Percentiles rank a stretch among this genome's conserved stretches.
Conservation (phyloP, 257 asterid genomes). For the Primulina huaijiensis region DNA sequence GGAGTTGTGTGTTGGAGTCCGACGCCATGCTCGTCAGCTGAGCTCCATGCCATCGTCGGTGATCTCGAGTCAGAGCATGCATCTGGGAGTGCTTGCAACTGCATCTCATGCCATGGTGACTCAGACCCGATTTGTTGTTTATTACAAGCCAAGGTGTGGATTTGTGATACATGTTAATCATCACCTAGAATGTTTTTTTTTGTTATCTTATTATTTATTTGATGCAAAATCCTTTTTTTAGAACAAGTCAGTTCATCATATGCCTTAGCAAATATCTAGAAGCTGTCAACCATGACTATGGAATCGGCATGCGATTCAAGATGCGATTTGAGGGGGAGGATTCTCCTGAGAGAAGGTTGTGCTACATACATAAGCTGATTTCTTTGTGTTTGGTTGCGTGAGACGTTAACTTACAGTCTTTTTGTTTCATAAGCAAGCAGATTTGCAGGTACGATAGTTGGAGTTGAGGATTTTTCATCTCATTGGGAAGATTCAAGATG, state of each 20-base stretch:
- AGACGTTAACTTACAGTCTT: background rate
- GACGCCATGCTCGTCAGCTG: constrained; percentile 39
- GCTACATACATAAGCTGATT: background rate
- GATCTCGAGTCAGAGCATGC: constrained; percentile 64
- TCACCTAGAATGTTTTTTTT: background rate
- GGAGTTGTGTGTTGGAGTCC: constrained; percentile 52
- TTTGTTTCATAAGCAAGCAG: constrained; percentile 10
- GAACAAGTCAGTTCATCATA: constrained; percentile 48
- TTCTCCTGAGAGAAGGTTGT: constrained; percentile 49
- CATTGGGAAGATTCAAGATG: constrained; percentile 46
- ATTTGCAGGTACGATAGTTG: constrained; percentile 48
- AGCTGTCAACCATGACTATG: constrained; percentile 37
- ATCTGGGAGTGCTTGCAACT: constrained; percentile 58
- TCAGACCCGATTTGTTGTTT: constrained; percentile 41
- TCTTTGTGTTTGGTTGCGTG: background rate
- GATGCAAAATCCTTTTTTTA: constrained; percentile 14
- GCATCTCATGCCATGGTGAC: constrained; percentile 54
- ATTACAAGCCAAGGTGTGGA: constrained; percentile 48
- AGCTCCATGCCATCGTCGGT: constrained; percentile 50
- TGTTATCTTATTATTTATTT: background rate
- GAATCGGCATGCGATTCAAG: constrained; percentile 54
- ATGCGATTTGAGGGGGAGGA: constrained; percentile 59
- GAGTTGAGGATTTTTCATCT: constrained; percentile 38
- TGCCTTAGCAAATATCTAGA: constrained; percentile 45
- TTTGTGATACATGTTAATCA: background rate